Evolutionary conservation across 768 basidiomycete genomes (phyloP).

Genomic region (Rhizopogon rudus): DNA sequence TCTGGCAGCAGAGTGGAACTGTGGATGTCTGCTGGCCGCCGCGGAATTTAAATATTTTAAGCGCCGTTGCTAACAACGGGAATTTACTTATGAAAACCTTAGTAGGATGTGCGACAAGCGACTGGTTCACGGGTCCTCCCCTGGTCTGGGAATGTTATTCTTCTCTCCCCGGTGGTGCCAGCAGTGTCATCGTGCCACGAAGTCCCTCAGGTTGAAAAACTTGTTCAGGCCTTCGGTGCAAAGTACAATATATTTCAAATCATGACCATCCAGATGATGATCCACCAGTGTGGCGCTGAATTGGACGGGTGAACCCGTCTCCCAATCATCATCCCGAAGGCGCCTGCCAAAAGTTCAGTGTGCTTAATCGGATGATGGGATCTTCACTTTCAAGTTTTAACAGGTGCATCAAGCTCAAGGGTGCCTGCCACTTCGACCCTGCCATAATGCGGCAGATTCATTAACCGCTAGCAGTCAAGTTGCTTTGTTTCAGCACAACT

Average conservation of each 20-base stretch:
- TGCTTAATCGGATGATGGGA: background rate
- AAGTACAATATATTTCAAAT: too few relatives aligned
- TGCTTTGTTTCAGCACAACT: background rate
- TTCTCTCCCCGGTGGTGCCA: too few relatives aligned
- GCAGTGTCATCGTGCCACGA: constrained; percentile 14
- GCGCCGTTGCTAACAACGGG: background rate
- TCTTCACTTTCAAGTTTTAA: background rate
- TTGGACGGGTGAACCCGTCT: background rate
- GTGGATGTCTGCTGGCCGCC: background rate
- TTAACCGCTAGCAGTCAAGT: background rate
- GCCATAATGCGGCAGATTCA: background rate
- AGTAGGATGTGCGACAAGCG: too few relatives aligned
- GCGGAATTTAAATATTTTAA: background rate
- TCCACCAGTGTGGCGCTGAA: too few relatives aligned
- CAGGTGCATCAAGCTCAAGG: background rate
- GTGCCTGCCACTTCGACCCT: background rate
- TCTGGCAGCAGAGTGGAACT: too few relatives aligned
- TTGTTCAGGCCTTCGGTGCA: background rate
- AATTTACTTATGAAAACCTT: background rate
- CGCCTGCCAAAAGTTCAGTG: too few relatives aligned
- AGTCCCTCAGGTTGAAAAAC: constrained; percentile 27
- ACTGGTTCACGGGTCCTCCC: too few relatives aligned
- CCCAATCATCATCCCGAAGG: background rate
- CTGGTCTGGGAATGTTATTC: too few relatives aligned
- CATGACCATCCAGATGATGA: too few relatives aligned